Conservation (phyloP, 768 basidiomycete genomes). For the Sporobolomyces pararoseus region DNA sequence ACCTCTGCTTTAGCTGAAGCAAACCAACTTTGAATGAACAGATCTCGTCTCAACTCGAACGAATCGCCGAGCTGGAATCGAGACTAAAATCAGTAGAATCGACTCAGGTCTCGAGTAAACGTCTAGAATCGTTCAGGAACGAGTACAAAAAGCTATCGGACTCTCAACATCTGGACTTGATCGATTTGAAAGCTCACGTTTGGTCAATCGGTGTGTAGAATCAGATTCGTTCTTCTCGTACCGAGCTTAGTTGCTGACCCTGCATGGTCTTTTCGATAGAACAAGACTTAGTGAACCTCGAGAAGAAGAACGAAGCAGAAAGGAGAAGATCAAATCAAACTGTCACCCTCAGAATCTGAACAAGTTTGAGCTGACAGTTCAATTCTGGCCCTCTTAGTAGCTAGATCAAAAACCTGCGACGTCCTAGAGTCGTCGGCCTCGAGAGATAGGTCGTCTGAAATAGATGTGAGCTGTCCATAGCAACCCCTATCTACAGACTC, state of each 20-base stretch:
- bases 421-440: too few species aligned
- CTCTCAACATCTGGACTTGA: constrained; percentile 21
- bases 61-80: constrained; percentile 9
- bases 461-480: too few species aligned
- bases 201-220: constrained; percentile 30
- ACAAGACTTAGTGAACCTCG: constrained; percentile 8
- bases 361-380: too few species aligned
- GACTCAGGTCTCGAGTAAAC: neutral
- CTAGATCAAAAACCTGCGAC: too few species aligned
- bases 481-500: too few species aligned
- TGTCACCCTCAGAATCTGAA: neutral
- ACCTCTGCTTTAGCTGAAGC: too few species aligned
- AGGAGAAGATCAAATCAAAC: constrained; percentile 1
- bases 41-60: neutral
- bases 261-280: neutral
- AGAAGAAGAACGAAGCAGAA: constrained; percentile 5
- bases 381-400: too few species aligned
- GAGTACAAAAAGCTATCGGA: constrained; percentile 30
- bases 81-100: neutral
- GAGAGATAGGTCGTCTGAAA: too few species aligned
- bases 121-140: constrained; percentile 3
- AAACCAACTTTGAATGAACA: too few species aligned
- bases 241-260: neutral
- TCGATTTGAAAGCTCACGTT: constrained; percentile 32
- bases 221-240: neutral